Percentiles rank a stretch among this genome's conserved stretches.
These are phyloP conservation scores for Oldenlandia corymbosa DNA, from an alignment of 257 asterid genomes.

Conservation along the genomic window DNA sequence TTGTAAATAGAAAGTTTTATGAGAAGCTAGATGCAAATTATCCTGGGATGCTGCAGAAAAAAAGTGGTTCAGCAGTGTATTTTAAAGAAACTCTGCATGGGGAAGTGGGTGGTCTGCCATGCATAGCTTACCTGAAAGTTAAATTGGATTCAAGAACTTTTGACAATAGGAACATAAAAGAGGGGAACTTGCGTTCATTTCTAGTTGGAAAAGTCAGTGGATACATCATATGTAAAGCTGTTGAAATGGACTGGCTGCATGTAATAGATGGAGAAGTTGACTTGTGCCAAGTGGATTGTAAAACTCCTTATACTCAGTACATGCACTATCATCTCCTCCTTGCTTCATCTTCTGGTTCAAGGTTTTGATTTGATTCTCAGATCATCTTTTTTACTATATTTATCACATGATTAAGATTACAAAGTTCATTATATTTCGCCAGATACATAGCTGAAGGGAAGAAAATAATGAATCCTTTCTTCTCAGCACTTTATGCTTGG, in stretches of 20 bases:
- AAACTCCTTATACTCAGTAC: slow-evolving; percentile 54
- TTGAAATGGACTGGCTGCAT: slow-evolving; percentile 36
- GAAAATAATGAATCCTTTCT: slow-evolving; percentile 48
- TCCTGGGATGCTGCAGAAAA: slow-evolving; percentile 12
- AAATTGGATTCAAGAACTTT: slow-evolving; percentile 9
- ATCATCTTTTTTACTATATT: background rate
- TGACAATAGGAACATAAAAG: background rate
- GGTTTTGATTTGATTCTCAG: slow-evolving; percentile 19
- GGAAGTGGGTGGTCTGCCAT: slow-evolving; percentile 41
- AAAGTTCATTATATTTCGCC: slow-evolving; percentile 20
- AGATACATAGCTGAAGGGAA: slow-evolving; percentile 52
- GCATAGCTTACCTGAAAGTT: slow-evolving; percentile 36
- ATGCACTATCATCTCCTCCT: slow-evolving; percentile 45
- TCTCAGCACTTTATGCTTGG: slow-evolving; percentile 37
- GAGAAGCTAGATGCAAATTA: slow-evolving; percentile 10
- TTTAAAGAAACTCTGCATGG: slow-evolving; percentile 41
- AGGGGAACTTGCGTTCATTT: slow-evolving; percentile 10
- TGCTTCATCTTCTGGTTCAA: slow-evolving; percentile 56
- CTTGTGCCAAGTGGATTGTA: slow-evolving; percentile 33
- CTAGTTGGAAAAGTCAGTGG: slow-evolving; percentile 43
- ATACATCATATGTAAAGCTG: slow-evolving; percentile 23
- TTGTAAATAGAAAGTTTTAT: slow-evolving; percentile 1
- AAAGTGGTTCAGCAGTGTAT: slow-evolving; percentile 7
- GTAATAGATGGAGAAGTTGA: slow-evolving; percentile 43
- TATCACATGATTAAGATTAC: background rate